Conservation (phyloP, 352 stramenopile species). For the Phytophthora cryptogea region DNA sequence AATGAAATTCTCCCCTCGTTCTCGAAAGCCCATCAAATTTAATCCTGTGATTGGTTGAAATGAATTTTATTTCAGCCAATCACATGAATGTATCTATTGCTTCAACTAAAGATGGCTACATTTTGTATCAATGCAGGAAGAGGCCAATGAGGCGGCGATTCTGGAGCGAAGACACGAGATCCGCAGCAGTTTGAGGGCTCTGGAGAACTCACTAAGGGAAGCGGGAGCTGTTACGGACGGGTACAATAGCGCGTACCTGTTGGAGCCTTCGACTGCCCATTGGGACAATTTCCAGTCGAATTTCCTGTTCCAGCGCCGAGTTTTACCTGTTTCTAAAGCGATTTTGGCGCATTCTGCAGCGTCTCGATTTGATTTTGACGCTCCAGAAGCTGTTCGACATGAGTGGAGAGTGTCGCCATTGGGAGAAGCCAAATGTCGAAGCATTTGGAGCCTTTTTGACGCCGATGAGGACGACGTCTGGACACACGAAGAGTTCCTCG, state of each 20-base stretch:
- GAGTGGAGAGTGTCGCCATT: constrained; percentile 50
- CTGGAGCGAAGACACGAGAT: constrained; percentile 45
- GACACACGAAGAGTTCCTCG: constrained; percentile 63
- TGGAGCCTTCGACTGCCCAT: constrained; percentile 34
- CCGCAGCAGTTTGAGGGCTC: constrained; percentile 38
- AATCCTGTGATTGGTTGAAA: constrained; percentile 16
- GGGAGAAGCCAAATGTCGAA: constrained; percentile 50
- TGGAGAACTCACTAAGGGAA: constrained; percentile 50
- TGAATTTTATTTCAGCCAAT: constrained; percentile 7
- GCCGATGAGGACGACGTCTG: constrained; percentile 53
- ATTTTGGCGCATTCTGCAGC: constrained; percentile 23
- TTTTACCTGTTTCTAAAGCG: constrained; percentile 17
- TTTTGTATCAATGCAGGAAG: constrained; percentile 21
- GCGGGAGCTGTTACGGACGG: constrained; percentile 53
- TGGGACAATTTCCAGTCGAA: constrained; percentile 15
- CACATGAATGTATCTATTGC: constrained; percentile 13
- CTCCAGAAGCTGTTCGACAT: constrained; percentile 34
- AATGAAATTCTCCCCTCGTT: constrained; percentile 25
- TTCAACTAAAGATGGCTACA: constrained; percentile 28
- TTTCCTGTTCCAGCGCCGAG: constrained; percentile 41
- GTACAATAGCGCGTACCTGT: constrained; percentile 58
- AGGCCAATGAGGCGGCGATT: constrained; percentile 38
- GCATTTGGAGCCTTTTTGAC: constrained; percentile 63
- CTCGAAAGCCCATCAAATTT: constrained; percentile 18
- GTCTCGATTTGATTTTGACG: constrained; percentile 53